Percentiles rank a stretch among this genome's conserved stretches.
phyloP scores from a whole-genome alignment of 139 green algal species.

The Picochlorum sp. region DNA sequence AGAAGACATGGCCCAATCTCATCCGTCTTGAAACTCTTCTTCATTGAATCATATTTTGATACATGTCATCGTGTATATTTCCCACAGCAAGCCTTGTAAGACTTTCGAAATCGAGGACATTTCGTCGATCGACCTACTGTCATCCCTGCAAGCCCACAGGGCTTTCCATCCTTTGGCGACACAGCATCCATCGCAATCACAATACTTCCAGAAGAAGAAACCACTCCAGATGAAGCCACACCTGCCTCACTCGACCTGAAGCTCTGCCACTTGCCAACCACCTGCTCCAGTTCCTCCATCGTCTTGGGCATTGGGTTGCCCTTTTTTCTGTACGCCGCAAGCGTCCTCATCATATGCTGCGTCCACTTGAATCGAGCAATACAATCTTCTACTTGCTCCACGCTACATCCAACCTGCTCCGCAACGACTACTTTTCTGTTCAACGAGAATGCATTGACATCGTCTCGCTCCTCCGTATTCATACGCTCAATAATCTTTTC shows the following conservation, averaged over 20 bases:
- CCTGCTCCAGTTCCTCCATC: constrained; percentile 15
- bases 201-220: neutral
- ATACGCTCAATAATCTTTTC: constrained; percentile 25
- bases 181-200: constrained; percentile 9
- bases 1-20: too few species aligned
- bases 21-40: too few species aligned
- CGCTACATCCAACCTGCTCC: neutral
- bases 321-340: constrained; percentile 7
- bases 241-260: constrained; percentile 1
- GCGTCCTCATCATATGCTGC: constrained; percentile 12
- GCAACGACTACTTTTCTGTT: constrained; percentile 9
- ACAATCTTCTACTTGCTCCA: constrained; percentile 23
- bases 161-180: constrained; percentile 5
- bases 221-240: neutral
- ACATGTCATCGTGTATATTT: neutral
- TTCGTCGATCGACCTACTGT: constrained; percentile 16
- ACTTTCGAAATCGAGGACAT: constrained; percentile 16
- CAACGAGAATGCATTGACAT: constrained; percentile 13
- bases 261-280: constrained; percentile 20
- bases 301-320: constrained; percentile 14
- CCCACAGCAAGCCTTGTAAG: constrained; percentile 30
- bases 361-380: constrained; percentile 27
- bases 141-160: constrained; percentile 19
- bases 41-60: too few species aligned
- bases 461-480: constrained; percentile 13